Conservation (phyloP, 2,329 filamentous ascomycete species). For the Neonectria sp. region DNA sequence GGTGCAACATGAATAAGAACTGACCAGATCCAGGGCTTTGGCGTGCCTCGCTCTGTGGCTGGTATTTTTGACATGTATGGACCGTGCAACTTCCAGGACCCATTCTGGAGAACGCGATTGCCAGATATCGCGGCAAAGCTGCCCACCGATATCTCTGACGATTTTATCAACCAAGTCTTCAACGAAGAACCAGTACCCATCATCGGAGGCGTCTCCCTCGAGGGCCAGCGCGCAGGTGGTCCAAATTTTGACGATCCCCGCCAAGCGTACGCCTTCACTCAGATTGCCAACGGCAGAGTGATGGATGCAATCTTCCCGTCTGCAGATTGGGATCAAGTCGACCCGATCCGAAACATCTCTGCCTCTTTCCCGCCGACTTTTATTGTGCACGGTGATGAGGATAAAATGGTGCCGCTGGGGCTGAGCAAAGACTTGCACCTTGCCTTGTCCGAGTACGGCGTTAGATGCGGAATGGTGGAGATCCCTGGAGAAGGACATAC, state of each 20-base stretch:
- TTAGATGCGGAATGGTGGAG: conserved; percentile 54
- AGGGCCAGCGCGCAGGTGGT: conserved; percentile 53
- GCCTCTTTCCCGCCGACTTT: conserved; percentile 54
- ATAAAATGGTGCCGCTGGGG: conserved; percentile 56
- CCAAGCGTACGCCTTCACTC: conserved; percentile 58
- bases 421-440: conserved; percentile 52
- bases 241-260: conserved; percentile 55
- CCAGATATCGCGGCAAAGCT: conserved; percentile 48
- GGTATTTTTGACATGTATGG: conserved; percentile 61
- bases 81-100: conserved; percentile 55
- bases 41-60: conserved; percentile 51
- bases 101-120: conserved; percentile 55
- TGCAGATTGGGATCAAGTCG: conserved; percentile 48
- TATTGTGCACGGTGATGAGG: conserved; percentile 58
- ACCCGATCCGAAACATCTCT: conserved; percentile 53
- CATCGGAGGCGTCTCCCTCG: conserved; percentile 56
- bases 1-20: neutral
- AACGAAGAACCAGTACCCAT: conserved; percentile 55
- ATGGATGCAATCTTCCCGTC: conserved; percentile 50
- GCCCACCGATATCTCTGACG: conserved; percentile 41
- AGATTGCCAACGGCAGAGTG: conserved; percentile 58
- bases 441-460: conserved; percentile 47
- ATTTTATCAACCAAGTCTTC: conserved; percentile 55
- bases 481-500: conserved; percentile 60
- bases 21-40: conserved; percentile 51